These are phyloP conservation scores for Lupinus albus DNA, from an alignment of 306 rosid genomes.

Conservation along the genomic window DNA sequence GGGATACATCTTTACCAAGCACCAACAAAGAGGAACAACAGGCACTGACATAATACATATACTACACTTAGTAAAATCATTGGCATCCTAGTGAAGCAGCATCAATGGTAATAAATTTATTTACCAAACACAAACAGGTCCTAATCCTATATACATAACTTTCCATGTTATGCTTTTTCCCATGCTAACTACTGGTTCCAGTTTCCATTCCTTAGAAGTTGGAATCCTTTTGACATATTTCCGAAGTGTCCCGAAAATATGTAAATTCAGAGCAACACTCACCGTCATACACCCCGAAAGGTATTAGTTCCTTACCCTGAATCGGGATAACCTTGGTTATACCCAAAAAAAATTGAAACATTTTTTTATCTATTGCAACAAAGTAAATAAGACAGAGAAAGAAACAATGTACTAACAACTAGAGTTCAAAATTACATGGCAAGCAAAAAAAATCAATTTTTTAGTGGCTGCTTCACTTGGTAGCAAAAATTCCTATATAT, in stretches of 20 bases:
- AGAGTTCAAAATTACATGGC: not conserved
- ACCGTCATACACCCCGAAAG: too few species aligned
- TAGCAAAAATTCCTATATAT: too few species aligned
- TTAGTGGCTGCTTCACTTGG: too few species aligned
- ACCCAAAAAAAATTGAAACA: slow-evolving; percentile 1
- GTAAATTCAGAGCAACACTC: not conserved
- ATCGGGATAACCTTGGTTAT: too few species aligned
- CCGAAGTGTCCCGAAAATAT: not conserved
- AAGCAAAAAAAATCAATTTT: too few species aligned
- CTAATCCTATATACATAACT: not conserved
- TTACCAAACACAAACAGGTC: not conserved
- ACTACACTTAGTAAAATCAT: too few species aligned
- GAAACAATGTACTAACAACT: not conserved
- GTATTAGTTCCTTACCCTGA: too few species aligned
- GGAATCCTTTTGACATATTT: not conserved
- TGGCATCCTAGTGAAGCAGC: too few species aligned
- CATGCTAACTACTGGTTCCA: not conserved
- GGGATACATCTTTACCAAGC: not conserved
- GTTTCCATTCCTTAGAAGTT: not conserved
- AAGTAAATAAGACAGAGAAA: slow-evolving; percentile 8
- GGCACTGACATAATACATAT: not conserved
- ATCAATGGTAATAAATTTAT: too few species aligned
- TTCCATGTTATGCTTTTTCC: not conserved
- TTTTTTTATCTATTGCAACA: not conserved
- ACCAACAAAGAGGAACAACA: not conserved